These are phyloP conservation scores for Colletotrichum costaricense DNA, from an alignment of 2,329 filamentous ascomycete genomes.

Conservation along the genomic window DNA sequence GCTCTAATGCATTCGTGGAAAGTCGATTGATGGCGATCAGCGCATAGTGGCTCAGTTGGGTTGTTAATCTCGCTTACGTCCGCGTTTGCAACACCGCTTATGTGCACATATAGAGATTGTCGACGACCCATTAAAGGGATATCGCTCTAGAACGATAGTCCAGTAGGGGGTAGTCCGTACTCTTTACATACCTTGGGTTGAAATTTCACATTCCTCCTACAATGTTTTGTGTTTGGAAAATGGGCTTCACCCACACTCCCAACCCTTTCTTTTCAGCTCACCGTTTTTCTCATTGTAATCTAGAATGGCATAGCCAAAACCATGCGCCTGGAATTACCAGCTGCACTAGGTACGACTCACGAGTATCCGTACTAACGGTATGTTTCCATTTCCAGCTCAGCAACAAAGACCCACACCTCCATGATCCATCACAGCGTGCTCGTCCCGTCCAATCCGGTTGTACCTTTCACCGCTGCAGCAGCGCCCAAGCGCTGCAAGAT, in stretches of 20 bases:
- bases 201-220: neutral
- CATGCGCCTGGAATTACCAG: neutral
- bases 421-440: neutral
- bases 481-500: slow-evolving; percentile 16
- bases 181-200: neutral
- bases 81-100: neutral
- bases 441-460: neutral
- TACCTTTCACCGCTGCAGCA: neutral
- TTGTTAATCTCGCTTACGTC: slow-evolving; percentile 29
- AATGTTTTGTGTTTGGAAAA: neutral
- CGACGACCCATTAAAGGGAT: neutral
- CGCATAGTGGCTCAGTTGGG: slow-evolving; percentile 11
- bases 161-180: accelerated
- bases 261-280: neutral
- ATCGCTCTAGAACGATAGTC: neutral
- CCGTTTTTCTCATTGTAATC: neutral
- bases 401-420: neutral
- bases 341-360: neutral
- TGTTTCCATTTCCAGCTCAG: neutral
- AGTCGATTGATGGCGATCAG: slow-evolving; percentile 24
- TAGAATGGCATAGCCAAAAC: neutral
- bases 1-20: slow-evolving; percentile 6
- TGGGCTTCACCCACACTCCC: neutral
- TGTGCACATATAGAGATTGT: neutral
- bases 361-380: no score